Conservation (phyloP, 805 yeast species). For the Barnettozyma sucrosica region DNA sequence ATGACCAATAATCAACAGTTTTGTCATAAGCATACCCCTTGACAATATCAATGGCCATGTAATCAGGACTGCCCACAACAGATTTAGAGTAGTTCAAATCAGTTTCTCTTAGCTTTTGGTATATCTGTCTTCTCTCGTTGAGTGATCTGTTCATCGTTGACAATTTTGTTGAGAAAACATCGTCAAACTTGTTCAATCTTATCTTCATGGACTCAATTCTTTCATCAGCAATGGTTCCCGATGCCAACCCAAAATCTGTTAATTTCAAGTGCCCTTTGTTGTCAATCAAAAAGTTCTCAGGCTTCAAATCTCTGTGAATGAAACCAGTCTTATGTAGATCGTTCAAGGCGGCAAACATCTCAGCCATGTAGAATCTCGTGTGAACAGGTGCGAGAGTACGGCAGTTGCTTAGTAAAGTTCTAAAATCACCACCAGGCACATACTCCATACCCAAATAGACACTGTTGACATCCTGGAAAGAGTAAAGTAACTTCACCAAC, state of each 20-base stretch:
- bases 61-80: conserved; percentile 97
- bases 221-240: conserved; percentile 90
- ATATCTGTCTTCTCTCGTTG: conserved; percentile 81
- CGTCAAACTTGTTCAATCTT: conserved; percentile 63
- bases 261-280: conserved; percentile 86
- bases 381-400: conserved; percentile 91
- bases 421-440: conserved; percentile 99
- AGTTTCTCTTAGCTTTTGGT: conserved; percentile 64
- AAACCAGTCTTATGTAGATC: conserved; percentile 92
- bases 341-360: conserved; percentile 93
- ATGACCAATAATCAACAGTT: conserved; percentile 97
- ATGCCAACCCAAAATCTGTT: conserved; percentile 96
- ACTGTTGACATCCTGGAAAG: conserved; percentile 88
- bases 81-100: conserved; percentile 89
- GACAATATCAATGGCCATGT: conserved; percentile 96
- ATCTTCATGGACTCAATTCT: conserved; percentile 89
- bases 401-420: conserved; percentile 89
- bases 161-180: conserved; percentile 45
- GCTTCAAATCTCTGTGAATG: conserved; percentile 95
- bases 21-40: conserved; percentile 84
- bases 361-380: conserved; percentile 90
- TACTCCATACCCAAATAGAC: conserved; percentile 97
- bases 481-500: conserved; percentile 89
- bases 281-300: conserved; percentile 88
- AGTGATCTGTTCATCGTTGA: conserved; percentile 58